A percentile compares a stretch with the other conserved stretches of the same genome.
Conservation (phyloP, 768 basidiomycete genomes). For the Trametes gibbosa region DNA sequence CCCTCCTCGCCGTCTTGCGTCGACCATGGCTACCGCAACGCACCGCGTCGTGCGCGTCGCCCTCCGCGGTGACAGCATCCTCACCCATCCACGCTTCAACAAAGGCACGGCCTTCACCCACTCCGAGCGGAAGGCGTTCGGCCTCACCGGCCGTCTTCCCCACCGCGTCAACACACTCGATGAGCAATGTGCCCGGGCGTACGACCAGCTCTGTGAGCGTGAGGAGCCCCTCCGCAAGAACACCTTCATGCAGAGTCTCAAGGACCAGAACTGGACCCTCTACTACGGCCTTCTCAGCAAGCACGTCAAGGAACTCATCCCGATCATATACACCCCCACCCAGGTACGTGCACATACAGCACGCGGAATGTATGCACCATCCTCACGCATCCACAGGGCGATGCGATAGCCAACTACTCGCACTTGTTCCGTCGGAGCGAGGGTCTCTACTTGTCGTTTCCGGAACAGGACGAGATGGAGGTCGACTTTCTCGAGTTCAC, state of each 20-base stretch:
- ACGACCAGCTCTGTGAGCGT: constrained; percentile 50
- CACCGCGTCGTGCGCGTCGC: constrained; percentile 40
- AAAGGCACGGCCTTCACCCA: constrained; percentile 77
- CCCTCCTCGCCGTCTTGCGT: constrained; percentile 1
- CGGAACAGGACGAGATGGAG: constrained; percentile 66
- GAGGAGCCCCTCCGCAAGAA: constrained; percentile 57
- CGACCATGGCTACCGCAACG: constrained; percentile 18
- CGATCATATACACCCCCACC: constrained; percentile 82
- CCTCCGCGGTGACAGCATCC: constrained; percentile 58
- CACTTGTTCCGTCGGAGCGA: constrained; percentile 79
- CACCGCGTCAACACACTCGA: constrained; percentile 52
- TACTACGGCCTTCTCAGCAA: constrained; percentile 60
- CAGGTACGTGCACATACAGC: constrained; percentile 43
- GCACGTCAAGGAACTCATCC: constrained; percentile 49
- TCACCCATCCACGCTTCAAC: constrained; percentile 68
- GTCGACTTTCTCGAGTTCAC: constrained; percentile 71
- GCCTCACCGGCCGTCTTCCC: constrained; percentile 42
- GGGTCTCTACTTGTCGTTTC: constrained; percentile 69
- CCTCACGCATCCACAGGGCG: constrained; percentile 45
- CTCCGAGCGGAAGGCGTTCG: constrained; percentile 68
- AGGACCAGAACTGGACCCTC: constrained; percentile 79
- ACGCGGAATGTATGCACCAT: neutral
- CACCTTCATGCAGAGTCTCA: constrained; percentile 71
- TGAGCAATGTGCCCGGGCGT: constrained; percentile 74
- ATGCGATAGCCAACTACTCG: constrained; percentile 82